A percentile compares a stretch with the other conserved stretches of the same genome.
Conservation (phyloP, 768 basidiomycete species). For the Russula sp. region DNA sequence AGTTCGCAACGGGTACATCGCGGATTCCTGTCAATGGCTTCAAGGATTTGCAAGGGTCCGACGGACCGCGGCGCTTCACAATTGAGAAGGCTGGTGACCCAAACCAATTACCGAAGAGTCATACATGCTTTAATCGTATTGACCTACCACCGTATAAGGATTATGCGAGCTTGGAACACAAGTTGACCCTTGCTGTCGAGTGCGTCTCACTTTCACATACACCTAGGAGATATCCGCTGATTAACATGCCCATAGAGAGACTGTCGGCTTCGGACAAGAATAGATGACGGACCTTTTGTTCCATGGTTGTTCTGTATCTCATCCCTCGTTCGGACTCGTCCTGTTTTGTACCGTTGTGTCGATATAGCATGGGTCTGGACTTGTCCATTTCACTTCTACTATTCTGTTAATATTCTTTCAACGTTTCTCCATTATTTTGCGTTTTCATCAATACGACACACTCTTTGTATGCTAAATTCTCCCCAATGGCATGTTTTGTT, state of each 20-base stretch:
- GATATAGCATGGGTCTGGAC: neutral
- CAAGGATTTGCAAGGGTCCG: constrained; percentile 97
- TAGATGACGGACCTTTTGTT: constrained; percentile 37
- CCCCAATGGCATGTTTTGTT: neutral
- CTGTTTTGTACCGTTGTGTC: neutral
- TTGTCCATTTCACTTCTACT: neutral
- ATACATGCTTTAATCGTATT: constrained; percentile 94
- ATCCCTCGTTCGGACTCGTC: constrained; percentile 2
- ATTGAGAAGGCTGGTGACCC: constrained; percentile 99
- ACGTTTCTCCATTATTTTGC: neutral
- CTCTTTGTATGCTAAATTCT: constrained; percentile 12
- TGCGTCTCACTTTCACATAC: constrained; percentile 44
- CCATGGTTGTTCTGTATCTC: neutral
- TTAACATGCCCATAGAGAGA: constrained; percentile 57
- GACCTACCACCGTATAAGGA: constrained; percentile 98
- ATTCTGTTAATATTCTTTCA: constrained; percentile 7
- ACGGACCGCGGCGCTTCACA: constrained; percentile 94
- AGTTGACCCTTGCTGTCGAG: constrained; percentile 93
- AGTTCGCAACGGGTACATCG: constrained; percentile 96
- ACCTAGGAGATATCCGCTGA: constrained; percentile 11
- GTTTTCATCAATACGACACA: neutral
- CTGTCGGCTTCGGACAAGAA: constrained; percentile 92
- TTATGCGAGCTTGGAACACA: constrained; percentile 91
- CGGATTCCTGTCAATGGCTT: constrained; percentile 98
- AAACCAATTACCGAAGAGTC: constrained; percentile 93